phyloP scores from a whole-genome alignment of 768 basidiomycete species.

The Russula sp. region DNA sequence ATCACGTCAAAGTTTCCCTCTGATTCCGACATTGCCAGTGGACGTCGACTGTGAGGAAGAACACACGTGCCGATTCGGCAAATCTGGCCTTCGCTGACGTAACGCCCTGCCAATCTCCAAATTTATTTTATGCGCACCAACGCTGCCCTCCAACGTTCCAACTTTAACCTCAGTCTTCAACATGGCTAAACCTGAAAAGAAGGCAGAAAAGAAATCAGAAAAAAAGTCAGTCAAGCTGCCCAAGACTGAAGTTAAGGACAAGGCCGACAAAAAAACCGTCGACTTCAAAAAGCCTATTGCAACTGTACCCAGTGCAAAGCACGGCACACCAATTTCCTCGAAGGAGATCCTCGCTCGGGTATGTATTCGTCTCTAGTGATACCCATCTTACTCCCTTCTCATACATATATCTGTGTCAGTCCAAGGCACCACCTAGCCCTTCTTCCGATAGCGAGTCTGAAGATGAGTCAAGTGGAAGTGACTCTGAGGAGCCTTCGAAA shows the following conservation, averaged over 20 bases:
- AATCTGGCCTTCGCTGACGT: slow-evolving; percentile 15
- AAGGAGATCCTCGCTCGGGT: slow-evolving; percentile 47
- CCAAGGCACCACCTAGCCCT: slow-evolving; percentile 34
- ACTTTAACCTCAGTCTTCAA: slow-evolving; percentile 16
- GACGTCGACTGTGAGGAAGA: too few species aligned
- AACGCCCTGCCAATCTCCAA: slow-evolving; percentile 10
- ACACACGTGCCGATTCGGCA: too few species aligned
- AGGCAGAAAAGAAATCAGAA: slow-evolving; percentile 37
- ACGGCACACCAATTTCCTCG: slow-evolving; percentile 38
- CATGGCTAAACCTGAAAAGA: slow-evolving; percentile 48
- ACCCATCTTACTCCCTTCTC: not conserved
- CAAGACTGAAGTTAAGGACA: slow-evolving; percentile 37
- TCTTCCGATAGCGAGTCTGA: slow-evolving; percentile 29
- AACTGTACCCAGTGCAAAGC: slow-evolving; percentile 30
- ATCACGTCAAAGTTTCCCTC: slow-evolving; percentile 58
- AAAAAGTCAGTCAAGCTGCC: slow-evolving; percentile 34
- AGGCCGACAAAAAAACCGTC: slow-evolving; percentile 40
- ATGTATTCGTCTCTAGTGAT: slow-evolving; percentile 3
- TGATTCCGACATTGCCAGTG: slow-evolving; percentile 12
- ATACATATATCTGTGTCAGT: slow-evolving; percentile 30
- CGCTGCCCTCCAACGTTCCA: not conserved
- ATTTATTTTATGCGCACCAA: slow-evolving; percentile 21
- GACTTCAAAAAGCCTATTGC: slow-evolving; percentile 31
- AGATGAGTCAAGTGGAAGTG: not conserved
- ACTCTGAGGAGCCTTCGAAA: not conserved